These are phyloP conservation scores for Seminavis robusta DNA, from an alignment of 108 stramenopile species.

Conservation along the genomic window DNA sequence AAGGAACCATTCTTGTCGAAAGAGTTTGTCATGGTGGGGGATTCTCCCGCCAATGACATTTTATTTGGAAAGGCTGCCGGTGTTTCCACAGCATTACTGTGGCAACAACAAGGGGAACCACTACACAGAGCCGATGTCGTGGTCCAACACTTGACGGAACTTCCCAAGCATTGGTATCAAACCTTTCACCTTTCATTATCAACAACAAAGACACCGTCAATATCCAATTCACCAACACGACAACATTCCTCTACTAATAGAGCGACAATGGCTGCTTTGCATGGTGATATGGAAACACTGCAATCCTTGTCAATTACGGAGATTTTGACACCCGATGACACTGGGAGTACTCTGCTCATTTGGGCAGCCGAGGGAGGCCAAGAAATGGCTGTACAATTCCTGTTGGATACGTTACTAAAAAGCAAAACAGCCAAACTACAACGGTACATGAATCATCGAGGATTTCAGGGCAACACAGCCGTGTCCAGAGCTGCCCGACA, in stretches of 20 bases:
- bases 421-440: background rate
- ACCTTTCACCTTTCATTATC: constrained; percentile 10
- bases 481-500: constrained; percentile 36
- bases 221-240: constrained; percentile 15
- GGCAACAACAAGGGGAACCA: background rate
- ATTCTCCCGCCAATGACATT: constrained; percentile 33
- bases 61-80: constrained; percentile 43
- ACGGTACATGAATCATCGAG: constrained; percentile 17
- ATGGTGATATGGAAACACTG: constrained; percentile 17
- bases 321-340: constrained; percentile 10
- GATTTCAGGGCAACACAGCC: constrained; percentile 45
- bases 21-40: constrained; percentile 38
- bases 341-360: constrained; percentile 42
- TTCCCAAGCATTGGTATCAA: constrained; percentile 15
- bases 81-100: constrained; percentile 15
- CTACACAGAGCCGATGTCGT: constrained; percentile 13
- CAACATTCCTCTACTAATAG: constrained; percentile 17
- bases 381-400: constrained; percentile 4
- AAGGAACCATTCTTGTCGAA: constrained; percentile 11
- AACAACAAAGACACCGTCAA: constrained; percentile 6
- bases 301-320: background rate
- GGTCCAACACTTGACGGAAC: constrained; percentile 6
- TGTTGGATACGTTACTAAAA: constrained; percentile 1
- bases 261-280: constrained; percentile 17
- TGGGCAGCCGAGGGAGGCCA: constrained; percentile 44